These are phyloP conservation scores for Trichoderma sp. DNA, from an alignment of 2,329 filamentous ascomycete genomes.

Conservation along the genomic window DNA sequence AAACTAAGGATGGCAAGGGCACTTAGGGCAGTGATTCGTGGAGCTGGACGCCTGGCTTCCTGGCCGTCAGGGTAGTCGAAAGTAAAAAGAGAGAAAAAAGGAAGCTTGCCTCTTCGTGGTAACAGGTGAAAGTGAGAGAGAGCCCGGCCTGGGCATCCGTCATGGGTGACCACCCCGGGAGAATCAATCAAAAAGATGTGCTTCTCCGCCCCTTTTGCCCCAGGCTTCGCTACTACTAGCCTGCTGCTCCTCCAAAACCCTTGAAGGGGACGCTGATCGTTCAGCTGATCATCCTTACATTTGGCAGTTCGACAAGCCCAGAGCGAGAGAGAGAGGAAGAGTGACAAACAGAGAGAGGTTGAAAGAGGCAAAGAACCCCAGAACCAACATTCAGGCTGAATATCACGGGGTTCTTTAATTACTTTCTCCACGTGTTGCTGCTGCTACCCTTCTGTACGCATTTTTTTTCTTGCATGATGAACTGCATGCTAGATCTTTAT, in stretches of 20 bases:
- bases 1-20: neutral
- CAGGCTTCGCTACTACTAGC: constrained; percentile 14
- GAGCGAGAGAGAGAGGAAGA: neutral
- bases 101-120: constrained; percentile 1
- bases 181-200: constrained; percentile 15
- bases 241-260: constrained; percentile 13
- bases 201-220: constrained; percentile 22
- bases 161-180: constrained; percentile 14
- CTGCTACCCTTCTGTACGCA: neutral
- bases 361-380: constrained; percentile 11
- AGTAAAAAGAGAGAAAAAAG: neutral
- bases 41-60: neutral
- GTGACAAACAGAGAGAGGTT: neutral
- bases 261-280: constrained; percentile 18
- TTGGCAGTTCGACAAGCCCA: constrained; percentile 6
- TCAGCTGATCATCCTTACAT: constrained; percentile 12
- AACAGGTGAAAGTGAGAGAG: neutral
- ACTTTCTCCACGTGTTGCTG: neutral
- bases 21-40: constrained; percentile 17
- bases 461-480: neutral
- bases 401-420: neutral
- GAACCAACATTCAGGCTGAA: neutral
- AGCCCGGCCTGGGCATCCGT: constrained; percentile 7
- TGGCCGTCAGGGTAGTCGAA: neutral
- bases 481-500: neutral